phyloP scores from a whole-genome alignment of 495 filamentous ascomycete species.

The Hapsidospora chrysogenum region DNA sequence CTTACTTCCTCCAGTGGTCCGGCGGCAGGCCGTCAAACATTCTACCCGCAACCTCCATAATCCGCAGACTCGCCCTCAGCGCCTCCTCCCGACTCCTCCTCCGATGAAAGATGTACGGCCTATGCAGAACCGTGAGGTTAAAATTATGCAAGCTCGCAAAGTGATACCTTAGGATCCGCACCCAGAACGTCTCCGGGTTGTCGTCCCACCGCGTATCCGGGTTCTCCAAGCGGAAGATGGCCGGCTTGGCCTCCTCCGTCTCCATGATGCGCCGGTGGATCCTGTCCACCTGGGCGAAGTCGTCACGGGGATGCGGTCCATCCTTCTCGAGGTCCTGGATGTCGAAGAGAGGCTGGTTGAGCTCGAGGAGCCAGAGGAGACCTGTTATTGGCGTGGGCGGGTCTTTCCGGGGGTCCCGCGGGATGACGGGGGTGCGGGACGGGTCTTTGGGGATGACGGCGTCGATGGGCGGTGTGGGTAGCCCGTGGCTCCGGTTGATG shows the following conservation, averaged over 20 bases:
- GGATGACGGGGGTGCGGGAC: conserved; percentile 16
- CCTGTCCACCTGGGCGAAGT: conserved; percentile 33
- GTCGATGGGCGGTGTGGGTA: conserved; percentile 23
- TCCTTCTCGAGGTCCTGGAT: conserved; percentile 32
- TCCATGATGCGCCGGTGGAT: conserved; percentile 33
- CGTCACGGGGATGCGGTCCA: conserved; percentile 26
- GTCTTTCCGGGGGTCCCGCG: conserved; percentile 15
- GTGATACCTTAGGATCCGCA: conserved; percentile 26
- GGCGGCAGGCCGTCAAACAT: conserved; percentile 31
- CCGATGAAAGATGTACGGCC: conserved; percentile 46
- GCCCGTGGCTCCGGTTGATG: conserved; percentile 25
- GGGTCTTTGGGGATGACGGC: conserved; percentile 14
- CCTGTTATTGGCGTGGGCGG: conserved; percentile 26
- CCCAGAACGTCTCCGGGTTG: conserved; percentile 31
- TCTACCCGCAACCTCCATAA: conserved; percentile 35
- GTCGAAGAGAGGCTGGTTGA: conserved; percentile 16
- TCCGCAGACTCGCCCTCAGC: conserved; percentile 34
- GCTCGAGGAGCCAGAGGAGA: conserved; percentile 16
- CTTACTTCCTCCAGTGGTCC: conserved; percentile 35
- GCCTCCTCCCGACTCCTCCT: conserved; percentile 30
- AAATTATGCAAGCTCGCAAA: conserved; percentile 31
- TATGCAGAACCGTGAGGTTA: conserved; percentile 42
- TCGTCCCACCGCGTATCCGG: conserved; percentile 38
- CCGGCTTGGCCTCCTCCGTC: conserved; percentile 28
- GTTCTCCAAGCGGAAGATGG: conserved; percentile 32